Conservation (phyloP, 169 alveolate species). For the Plasmodium vinckei region DNA sequence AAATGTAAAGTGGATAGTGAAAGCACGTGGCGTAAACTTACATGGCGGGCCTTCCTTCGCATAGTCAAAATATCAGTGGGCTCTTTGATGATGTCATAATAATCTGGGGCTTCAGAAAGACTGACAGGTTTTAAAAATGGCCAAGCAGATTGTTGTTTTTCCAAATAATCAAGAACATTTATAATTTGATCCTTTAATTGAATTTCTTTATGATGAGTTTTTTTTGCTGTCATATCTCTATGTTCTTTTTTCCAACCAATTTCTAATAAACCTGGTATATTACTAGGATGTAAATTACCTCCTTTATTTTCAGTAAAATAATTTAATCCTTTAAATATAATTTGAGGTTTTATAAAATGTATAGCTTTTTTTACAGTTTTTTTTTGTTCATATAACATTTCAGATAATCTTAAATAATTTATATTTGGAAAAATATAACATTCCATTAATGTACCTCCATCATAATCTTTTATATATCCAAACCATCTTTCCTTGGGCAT, state of each 20-base stretch:
- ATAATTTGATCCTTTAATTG: constrained; percentile 89
- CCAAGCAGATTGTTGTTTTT: constrained; percentile 92
- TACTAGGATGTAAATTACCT: constrained; percentile 81
- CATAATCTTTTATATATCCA: constrained; percentile 99
- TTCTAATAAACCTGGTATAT: constrained; percentile 94
- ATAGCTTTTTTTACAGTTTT: constrained; percentile 89
- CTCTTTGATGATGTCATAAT: constrained; percentile 95
- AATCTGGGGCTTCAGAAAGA: constrained; percentile 96
- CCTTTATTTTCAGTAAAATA: constrained; percentile 81
- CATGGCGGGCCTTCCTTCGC: constrained; percentile 89
- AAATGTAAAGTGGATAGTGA: not conserved
- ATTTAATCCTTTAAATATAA: constrained; percentile 89
- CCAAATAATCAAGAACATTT: constrained; percentile 84
- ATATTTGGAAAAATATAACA: constrained; percentile 95
- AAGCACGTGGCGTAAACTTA: not conserved
- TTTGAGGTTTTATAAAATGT: constrained; percentile 87
- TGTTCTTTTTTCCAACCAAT: constrained; percentile 93
- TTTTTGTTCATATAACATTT: constrained; percentile 93
- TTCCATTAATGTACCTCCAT: constrained; percentile 99
- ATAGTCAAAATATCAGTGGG: constrained; percentile 97
- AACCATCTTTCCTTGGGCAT: constrained; percentile 97
- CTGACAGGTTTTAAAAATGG: constrained; percentile 97
- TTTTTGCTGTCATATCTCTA: constrained; percentile 40
- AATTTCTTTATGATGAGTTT: constrained; percentile 72
- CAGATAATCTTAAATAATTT: constrained; percentile 94